Base-by-base conservation (phyloP, 2,329 filamentous ascomycete genomes). In the Coniella vitis region DNA sequence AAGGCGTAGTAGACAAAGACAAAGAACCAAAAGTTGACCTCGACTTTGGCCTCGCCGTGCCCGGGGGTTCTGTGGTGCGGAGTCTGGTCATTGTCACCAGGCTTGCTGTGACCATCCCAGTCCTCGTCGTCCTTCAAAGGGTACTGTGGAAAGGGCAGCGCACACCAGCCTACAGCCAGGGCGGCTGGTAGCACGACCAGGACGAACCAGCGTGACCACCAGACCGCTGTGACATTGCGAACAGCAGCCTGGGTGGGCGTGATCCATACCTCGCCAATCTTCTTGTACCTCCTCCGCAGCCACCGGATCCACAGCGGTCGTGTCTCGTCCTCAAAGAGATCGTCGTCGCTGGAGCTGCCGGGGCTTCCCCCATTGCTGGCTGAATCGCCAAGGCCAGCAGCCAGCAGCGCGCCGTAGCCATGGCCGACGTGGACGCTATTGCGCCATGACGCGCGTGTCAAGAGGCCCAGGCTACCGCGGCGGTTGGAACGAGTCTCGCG, bases 11-110 rank as follows among this genome's bases (percentile, higher is more conserved):
- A 86, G 49, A 84, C 76, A 42, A 84, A 75, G 34, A 86, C 69
- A 59, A 86, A 86, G 69, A 84, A 84, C 81, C 82, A 86, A 59
- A 85, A 85, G 66, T 83, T 83, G 56, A 85, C 75, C 54, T 78
- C 74, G 4, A 85, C 81, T 37, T 76, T 70, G 5, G 81, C 78
- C 56, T 75, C 71, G 50, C 82, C 82, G 68, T 85, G 80, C 21
- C 81, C 81, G 0, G 81, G 80, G 1, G 69, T 65, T 47, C 73
- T 75, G 55, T 68, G 67, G 35, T 63, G 64, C 25, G 25, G 10
- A 10, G 5, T 10, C 10, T 41, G 46, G 13, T 40, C 41, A 16
- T 31, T 45, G 22, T 25, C 52, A 41, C 19, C 51, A 17, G 58
- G 58, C 37, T 58, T 61, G 44, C 58, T 58, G 32, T 51, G 55